phyloP scores from a whole-genome alignment of 129 eudicot species.

The Tanacetum coccineum region DNA sequence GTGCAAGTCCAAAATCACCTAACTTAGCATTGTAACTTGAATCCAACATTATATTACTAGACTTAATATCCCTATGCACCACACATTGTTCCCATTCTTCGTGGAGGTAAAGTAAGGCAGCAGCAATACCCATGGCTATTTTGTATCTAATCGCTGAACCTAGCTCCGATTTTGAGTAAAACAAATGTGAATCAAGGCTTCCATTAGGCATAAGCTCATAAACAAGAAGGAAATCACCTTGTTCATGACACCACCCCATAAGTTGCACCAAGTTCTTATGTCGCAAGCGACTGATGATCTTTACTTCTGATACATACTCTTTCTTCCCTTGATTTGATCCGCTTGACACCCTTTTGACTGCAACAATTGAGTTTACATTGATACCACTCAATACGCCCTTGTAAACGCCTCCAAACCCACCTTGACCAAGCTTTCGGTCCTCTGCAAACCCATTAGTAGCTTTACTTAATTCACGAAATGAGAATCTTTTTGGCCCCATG shows the following conservation, averaged over 20 bases:
- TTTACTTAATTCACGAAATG: slow-evolving; percentile 32
- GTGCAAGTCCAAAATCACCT: slow-evolving; percentile 53
- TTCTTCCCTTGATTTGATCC: slow-evolving; percentile 52
- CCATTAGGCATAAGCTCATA: slow-evolving; percentile 57
- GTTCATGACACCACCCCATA: slow-evolving; percentile 54
- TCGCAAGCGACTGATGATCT: slow-evolving; percentile 39
- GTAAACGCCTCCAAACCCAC: slow-evolving; percentile 59
- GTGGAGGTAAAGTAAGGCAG: slow-evolving; percentile 41
- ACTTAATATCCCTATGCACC: slow-evolving; percentile 49
- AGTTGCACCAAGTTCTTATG: slow-evolving; percentile 52
- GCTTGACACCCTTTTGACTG: slow-evolving; percentile 45
- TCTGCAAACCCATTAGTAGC: slow-evolving; percentile 43
- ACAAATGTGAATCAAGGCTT: slow-evolving; percentile 54
- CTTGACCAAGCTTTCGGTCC: slow-evolving; percentile 53
- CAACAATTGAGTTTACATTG: slow-evolving; percentile 17
- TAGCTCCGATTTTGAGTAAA: slow-evolving; percentile 16
- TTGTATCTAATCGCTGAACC: slow-evolving; percentile 40
- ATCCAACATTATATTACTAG: slow-evolving; percentile 51
- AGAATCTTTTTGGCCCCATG: slow-evolving; percentile 40
- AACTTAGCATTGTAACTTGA: slow-evolving; percentile 44
- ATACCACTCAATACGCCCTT: slow-evolving; percentile 33
- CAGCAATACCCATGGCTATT: slow-evolving; percentile 42
- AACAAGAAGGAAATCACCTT: slow-evolving; percentile 51
- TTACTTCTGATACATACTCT: slow-evolving; percentile 47
- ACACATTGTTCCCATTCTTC: slow-evolving; percentile 65